Percentiles rank a stretch among this genome's conserved stretches.
Evolutionary conservation across 768 basidiomycete genomes (phyloP).

Genomic region (Phaffia australis): DNA sequence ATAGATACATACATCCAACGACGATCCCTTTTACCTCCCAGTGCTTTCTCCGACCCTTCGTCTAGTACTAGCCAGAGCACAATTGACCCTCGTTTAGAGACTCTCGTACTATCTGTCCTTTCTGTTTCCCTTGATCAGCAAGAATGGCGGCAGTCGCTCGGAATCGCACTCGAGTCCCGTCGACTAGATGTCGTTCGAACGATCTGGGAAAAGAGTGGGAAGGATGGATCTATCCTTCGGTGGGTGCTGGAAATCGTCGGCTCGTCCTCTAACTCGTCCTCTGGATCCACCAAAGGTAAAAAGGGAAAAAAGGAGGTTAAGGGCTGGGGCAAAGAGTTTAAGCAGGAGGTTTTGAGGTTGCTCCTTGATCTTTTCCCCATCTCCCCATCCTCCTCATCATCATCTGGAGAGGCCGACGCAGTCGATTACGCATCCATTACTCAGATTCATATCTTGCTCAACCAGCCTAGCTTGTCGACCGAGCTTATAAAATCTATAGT

Average conservation of each 20-base stretch:
- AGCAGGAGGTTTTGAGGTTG: slow-evolving; percentile 39
- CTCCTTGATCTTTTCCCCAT: slow-evolving; percentile 70
- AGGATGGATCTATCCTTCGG: slow-evolving; percentile 66
- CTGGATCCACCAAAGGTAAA: slow-evolving; percentile 16
- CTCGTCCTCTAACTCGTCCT: slow-evolving; percentile 73
- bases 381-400: slow-evolving; percentile 40
- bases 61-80: neutral
- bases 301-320: slow-evolving; percentile 44
- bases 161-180: slow-evolving; percentile 84
- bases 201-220: slow-evolving; percentile 55
- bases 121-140: slow-evolving; percentile 3
- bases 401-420: neutral
- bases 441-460: slow-evolving; percentile 78
- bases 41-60: slow-evolving; percentile 7
- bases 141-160: slow-evolving; percentile 58
- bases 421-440: slow-evolving; percentile 68
- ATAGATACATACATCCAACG: slow-evolving; percentile 83
- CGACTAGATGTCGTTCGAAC: slow-evolving; percentile 74
- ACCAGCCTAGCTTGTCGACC: slow-evolving; percentile 66
- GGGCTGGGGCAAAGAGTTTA: slow-evolving; percentile 31
- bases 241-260: slow-evolving; percentile 72
- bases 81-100: slow-evolving; percentile 66
- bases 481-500: slow-evolving; percentile 49
- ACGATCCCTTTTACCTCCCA: slow-evolving; percentile 42
- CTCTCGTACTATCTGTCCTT: slow-evolving; percentile 83